phyloP scores from a whole-genome alignment of 2,329 filamentous ascomycete species.

The Colletotrichum sp. region DNA sequence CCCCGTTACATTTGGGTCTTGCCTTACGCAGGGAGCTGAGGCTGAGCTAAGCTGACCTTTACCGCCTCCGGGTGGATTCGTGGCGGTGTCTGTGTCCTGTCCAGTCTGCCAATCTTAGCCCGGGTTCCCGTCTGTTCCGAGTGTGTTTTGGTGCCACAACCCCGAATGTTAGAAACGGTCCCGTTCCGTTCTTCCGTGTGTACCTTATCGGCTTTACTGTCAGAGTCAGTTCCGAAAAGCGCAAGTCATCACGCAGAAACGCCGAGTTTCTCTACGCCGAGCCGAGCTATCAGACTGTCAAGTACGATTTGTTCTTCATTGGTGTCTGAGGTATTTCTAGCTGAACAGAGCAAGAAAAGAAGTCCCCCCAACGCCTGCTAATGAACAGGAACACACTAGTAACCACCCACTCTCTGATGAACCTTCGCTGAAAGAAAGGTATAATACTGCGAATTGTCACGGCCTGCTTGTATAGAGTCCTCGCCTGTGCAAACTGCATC shows the following conservation, averaged over 20 bases:
- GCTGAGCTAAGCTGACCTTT: neutral
- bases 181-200: neutral
- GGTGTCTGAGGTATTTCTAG: neutral
- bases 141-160: neutral
- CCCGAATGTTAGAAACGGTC: neutral
- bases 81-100: neutral
- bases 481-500: neutral
- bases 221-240: neutral
- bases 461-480: neutral
- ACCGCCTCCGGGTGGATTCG: neutral
- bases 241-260: neutral
- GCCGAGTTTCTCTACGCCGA: neutral
- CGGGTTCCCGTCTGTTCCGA: neutral
- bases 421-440: neutral
- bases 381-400: neutral
- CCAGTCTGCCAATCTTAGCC: neutral
- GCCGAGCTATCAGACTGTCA: neutral
- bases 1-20: neutral
- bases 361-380: neutral
- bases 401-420: neutral
- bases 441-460: neutral
- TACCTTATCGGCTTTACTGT: neutral
- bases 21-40: slow-evolving; percentile 3
- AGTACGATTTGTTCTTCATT: neutral
- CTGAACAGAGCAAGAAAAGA: neutral